These are phyloP conservation scores for Biscutella laevigata DNA, from an alignment of 441 rosid genomes.

Conservation along the genomic window DNA sequence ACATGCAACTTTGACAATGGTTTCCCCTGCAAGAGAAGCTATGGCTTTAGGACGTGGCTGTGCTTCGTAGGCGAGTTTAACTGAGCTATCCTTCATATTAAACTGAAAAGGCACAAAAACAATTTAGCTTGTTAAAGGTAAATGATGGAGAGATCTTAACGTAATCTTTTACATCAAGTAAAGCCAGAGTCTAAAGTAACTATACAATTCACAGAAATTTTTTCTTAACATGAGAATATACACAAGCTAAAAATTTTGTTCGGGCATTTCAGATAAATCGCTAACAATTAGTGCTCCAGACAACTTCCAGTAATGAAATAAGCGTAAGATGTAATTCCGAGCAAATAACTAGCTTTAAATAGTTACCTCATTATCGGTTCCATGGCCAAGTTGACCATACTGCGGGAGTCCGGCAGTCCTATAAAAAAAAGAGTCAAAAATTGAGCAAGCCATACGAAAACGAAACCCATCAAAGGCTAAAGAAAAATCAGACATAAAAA, in stretches of 20 bases:
- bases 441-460: too few species aligned
- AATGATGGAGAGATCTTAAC: neutral
- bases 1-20: conserved; percentile 85
- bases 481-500: conserved; percentile 11
- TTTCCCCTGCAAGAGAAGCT: conserved; percentile 63
- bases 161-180: neutral
- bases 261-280: neutral
- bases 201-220: neutral
- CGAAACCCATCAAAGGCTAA: neutral
- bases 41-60: conserved; percentile 86
- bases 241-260: neutral
- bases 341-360: conserved; percentile 1
- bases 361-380: conserved; percentile 69
- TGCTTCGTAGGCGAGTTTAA: conserved; percentile 81
- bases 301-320: neutral
- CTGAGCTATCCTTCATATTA: conserved; percentile 85
- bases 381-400: conserved; percentile 77
- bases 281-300: neutral
- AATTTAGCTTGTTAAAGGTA: neutral
- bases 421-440: conserved; percentile 27
- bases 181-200: neutral
- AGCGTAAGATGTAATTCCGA: neutral
- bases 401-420: conserved; percentile 90
- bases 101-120: conserved; percentile 35
- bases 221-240: neutral